Conservation (phyloP, 108 stramenopile species). For the Epipyxis sp. region DNA sequence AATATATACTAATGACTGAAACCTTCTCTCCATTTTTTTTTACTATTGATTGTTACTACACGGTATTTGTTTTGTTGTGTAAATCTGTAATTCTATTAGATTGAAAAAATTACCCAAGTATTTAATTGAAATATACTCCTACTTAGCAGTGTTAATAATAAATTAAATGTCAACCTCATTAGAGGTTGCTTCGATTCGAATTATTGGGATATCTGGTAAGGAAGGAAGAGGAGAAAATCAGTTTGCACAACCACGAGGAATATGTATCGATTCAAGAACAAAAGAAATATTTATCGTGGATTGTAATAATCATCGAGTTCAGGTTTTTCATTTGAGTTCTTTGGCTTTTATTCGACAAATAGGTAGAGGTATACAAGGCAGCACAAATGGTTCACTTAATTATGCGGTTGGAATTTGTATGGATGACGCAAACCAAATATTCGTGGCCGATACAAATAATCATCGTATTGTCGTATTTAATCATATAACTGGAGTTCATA, state of each 20-base stretch:
- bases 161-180: too few species aligned
- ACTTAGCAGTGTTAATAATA: too few species aligned
- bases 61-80: too few species aligned
- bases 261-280: neutral
- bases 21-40: too few species aligned
- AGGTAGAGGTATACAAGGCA: constrained; percentile 18
- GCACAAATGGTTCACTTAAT: neutral
- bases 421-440: neutral
- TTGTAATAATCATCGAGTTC: constrained; percentile 18
- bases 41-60: too few species aligned
- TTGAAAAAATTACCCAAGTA: too few species aligned
- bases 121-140: too few species aligned
- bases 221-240: constrained; percentile 24
- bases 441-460: constrained; percentile 17
- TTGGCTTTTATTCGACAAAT: constrained; percentile 13
- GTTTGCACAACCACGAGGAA: constrained; percentile 14
- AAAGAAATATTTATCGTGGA: constrained; percentile 17
- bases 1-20: too few species aligned
- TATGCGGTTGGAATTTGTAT: constrained; percentile 13
- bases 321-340: constrained; percentile 10
- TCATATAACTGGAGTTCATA: neutral
- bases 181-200: neutral
- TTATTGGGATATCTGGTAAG: neutral
- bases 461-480: constrained; percentile 22
- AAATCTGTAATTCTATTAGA: too few species aligned